Percentiles rank a stretch among this genome's conserved stretches.
Conservation (phyloP, 306 rosid species). For the Malus asiatica region DNA sequence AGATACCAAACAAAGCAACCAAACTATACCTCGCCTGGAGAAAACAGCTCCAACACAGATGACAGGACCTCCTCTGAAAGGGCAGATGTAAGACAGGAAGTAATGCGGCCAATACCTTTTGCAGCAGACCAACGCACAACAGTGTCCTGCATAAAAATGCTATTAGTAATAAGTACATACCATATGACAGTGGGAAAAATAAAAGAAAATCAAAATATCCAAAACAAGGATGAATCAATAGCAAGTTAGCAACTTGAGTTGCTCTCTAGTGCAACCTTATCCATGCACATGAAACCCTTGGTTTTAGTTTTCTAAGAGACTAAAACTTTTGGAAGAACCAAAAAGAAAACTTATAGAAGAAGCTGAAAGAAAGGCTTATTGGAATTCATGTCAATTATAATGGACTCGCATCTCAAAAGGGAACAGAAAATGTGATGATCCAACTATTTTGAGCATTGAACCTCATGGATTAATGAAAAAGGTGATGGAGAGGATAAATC, state of each 20-base stretch:
- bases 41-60: conserved; percentile 82
- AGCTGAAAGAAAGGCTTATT: background rate
- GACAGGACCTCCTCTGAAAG: conserved; percentile 85
- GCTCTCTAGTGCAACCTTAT: background rate
- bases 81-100: conserved; percentile 70
- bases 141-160: conserved; percentile 57
- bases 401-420: background rate
- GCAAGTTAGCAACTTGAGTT: background rate
- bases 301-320: background rate
- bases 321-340: background rate
- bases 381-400: background rate
- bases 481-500: background rate
- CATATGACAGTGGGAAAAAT: background rate
- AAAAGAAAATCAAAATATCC: background rate
- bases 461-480: background rate
- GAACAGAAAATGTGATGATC: background rate
- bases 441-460: background rate
- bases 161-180: conserved; percentile 17
- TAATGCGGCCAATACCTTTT: conserved; percentile 86
- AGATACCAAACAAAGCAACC: conserved; percentile 10
- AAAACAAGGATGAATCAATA: background rate
- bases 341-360: background rate
- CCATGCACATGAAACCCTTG: background rate
- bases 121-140: conserved; percentile 99
- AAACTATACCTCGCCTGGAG: conserved; percentile 77